Evolutionary conservation across 495 filamentous ascomycete genomes (phyloP).

Genomic region (Chaetomium tenue): DNA sequence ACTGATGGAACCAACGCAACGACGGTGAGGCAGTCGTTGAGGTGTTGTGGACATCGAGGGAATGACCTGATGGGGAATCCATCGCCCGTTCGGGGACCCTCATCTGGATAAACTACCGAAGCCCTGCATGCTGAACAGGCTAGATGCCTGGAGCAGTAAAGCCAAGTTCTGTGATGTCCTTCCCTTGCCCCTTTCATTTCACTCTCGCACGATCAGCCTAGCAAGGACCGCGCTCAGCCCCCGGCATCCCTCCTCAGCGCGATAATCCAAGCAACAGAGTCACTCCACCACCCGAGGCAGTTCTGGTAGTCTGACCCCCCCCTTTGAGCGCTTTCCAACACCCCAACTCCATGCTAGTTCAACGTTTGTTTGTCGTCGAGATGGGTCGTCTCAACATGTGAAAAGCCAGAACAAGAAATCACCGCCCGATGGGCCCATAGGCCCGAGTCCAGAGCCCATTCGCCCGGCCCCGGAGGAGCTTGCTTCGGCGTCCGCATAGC

Average conservation of each 20-base stretch:
- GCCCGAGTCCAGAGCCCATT: background rate
- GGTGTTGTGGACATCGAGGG: background rate
- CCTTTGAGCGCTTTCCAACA: background rate
- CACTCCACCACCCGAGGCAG: background rate
- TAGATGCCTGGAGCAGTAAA: constrained; percentile 4
- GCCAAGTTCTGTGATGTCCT: background rate
- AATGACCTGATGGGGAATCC: background rate
- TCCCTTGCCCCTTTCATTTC: background rate
- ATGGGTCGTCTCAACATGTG: background rate
- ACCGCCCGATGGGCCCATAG: background rate
- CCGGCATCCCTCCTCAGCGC: too few relatives aligned
- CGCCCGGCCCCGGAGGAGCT: background rate
- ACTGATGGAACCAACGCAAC: background rate
- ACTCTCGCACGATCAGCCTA: background rate
- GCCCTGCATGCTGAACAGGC: background rate
- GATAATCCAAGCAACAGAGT: background rate
- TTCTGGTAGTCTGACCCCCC: too few relatives aligned
- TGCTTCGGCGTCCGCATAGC: background rate
- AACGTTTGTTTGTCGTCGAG: background rate
- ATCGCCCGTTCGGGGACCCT: background rate
- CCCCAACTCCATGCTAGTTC: background rate
- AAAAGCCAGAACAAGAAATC: background rate
- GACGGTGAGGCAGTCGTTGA: background rate
- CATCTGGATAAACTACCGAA: background rate
- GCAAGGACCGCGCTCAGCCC: background rate